These are phyloP conservation scores for Diplodia mutila DNA, from an alignment of 2,329 filamentous ascomycete species.

Conservation along the genomic window DNA sequence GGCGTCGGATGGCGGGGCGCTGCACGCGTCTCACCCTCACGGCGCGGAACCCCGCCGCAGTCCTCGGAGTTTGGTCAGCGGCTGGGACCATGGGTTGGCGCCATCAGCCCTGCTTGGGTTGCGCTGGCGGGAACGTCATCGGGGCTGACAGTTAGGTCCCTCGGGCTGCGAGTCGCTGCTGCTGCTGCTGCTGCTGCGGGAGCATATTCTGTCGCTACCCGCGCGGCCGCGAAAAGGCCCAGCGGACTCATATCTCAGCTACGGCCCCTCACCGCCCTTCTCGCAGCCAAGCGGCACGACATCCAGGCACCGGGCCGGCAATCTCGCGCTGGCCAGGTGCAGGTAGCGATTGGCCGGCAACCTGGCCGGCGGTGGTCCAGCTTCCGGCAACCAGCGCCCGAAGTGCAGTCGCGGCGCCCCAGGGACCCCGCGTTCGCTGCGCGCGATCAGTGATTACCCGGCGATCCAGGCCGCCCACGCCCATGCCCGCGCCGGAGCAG, in stretches of 20 bases:
- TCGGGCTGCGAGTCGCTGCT: too few relatives aligned
- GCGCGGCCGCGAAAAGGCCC: conserved; percentile 2
- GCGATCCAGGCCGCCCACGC: background rate
- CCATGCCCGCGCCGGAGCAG: too few relatives aligned
- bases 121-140: background rate
- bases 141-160: background rate
- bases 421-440: conserved; percentile 13
- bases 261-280: conserved; percentile 14
- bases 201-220: conserved; percentile 5
- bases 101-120: background rate
- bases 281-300: background rate
- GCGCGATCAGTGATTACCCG: conserved; percentile 6
- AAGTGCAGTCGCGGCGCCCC: background rate
- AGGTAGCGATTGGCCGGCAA: too few relatives aligned
- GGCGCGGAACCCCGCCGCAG: conserved; percentile 15
- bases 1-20: background rate
- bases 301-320: conserved; percentile 18
- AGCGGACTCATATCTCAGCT: conserved; percentile 1
- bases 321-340: background rate
- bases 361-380: background rate
- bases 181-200: background rate
- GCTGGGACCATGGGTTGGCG: background rate
- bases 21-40: conserved; percentile 8
- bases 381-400: too few relatives aligned
- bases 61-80: background rate